Percentiles rank a stretch among this genome's conserved stretches.
These are phyloP conservation scores for Tricladium varicosporioides DNA, from an alignment of 2,329 filamentous ascomycete genomes.

Conservation along the genomic window DNA sequence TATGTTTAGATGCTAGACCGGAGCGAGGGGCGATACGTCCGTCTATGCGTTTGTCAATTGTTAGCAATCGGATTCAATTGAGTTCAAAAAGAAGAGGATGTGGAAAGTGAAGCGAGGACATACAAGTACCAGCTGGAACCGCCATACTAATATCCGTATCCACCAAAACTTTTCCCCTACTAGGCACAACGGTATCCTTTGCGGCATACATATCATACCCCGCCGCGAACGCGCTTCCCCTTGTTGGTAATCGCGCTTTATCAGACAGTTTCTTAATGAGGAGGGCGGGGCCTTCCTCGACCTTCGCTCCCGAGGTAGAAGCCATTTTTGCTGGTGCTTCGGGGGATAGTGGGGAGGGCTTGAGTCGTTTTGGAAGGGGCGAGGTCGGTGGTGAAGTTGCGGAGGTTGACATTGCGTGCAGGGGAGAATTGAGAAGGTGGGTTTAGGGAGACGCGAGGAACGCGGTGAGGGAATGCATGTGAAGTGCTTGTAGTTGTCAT, in stretches of 20 bases:
- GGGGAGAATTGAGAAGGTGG: slow-evolving; percentile 14
- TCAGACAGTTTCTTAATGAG: slow-evolving; percentile 80
- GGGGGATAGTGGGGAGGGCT: slow-evolving; percentile 22
- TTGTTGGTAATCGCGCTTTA: slow-evolving; percentile 78
- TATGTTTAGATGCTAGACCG: slow-evolving; percentile 89
- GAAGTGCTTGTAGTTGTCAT: no score
- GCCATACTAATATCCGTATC: slow-evolving; percentile 91
- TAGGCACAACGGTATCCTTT: slow-evolving; percentile 71
- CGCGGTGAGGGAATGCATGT: not conserved
- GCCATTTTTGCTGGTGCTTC: slow-evolving; percentile 8
- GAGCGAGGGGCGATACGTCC: slow-evolving; percentile 87
- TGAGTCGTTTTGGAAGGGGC: slow-evolving; percentile 32
- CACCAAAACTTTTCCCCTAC: slow-evolving; percentile 80
- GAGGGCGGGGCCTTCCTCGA: slow-evolving; percentile 26
- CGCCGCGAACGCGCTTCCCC: slow-evolving; percentile 84
- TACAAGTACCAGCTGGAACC: slow-evolving; percentile 87
- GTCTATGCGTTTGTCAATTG: slow-evolving; percentile 49
- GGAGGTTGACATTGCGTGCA: slow-evolving; percentile 15
- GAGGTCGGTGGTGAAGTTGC: slow-evolving; percentile 28
- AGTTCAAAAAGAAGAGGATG: not conserved
- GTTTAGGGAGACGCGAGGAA: slow-evolving; percentile 1
- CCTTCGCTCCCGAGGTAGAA: slow-evolving; percentile 15
- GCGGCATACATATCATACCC: slow-evolving; percentile 92
- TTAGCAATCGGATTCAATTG: not conserved
- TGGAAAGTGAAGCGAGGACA: slow-evolving; percentile 35